phyloP scores from a whole-genome alignment of 1,284 basidiomycete genomes.

The Rugosomyces carneus region DNA sequence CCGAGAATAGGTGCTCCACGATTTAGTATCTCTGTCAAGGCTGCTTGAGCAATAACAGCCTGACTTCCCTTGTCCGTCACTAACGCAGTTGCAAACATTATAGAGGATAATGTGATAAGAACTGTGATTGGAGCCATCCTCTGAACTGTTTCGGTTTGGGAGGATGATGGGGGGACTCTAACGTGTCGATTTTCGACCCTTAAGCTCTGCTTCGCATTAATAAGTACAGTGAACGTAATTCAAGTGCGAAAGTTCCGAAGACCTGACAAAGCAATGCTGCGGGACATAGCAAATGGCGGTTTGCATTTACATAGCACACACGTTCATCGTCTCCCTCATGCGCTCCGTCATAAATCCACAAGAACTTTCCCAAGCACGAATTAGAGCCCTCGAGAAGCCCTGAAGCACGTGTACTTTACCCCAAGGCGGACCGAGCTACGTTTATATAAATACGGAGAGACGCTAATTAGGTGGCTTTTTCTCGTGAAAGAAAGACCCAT shows the following conservation, averaged over 20 bases:
- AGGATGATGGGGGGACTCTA: not conserved
- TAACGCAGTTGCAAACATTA: not conserved
- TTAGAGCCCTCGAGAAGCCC: too few relatives aligned
- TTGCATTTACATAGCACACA: not conserved
- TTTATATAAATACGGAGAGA: slow-evolving; percentile 4
- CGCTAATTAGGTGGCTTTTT: not conserved
- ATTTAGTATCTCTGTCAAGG: slow-evolving; percentile 26
- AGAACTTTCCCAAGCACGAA: not conserved
- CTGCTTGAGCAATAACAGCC: slow-evolving; percentile 18
- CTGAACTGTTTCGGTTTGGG: not conserved
- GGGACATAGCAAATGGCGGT: not conserved
- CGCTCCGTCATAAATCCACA: not conserved
- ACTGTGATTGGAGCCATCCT: not conserved
- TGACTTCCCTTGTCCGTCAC: slow-evolving; percentile 13
- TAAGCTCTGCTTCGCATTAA: too few relatives aligned
- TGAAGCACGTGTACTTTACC: too few relatives aligned
- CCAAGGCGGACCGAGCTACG: too few relatives aligned
- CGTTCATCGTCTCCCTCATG: not conserved
- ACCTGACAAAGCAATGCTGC: too few relatives aligned
- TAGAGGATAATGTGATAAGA: not conserved
- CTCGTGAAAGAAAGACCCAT: not conserved
- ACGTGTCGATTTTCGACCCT: too few relatives aligned
- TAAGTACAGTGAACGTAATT: too few relatives aligned
- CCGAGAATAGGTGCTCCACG: slow-evolving; percentile 33
- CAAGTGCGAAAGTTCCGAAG: too few relatives aligned